Evolutionary conservation across 2,329 filamentous ascomycete genomes (phyloP).

Genomic region (Emergomyces orientalis): DNA sequence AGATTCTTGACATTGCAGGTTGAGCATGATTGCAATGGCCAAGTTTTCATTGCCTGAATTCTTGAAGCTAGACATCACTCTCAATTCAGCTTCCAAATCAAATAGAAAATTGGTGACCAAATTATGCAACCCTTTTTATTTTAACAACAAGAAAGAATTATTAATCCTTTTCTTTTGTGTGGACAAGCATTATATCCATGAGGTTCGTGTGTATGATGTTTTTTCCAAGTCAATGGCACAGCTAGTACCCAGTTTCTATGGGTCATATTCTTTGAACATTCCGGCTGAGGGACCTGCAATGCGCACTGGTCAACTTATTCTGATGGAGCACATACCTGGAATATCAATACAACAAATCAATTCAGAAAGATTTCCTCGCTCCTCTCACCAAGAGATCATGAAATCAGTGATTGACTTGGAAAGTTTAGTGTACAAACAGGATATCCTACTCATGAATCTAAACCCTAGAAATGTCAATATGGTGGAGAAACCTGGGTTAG

Average conservation of each 20-base stretch:
- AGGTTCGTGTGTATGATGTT: constrained; percentile 15
- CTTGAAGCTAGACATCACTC: constrained; percentile 7
- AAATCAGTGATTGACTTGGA: constrained; percentile 19
- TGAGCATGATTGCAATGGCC: constrained; percentile 16
- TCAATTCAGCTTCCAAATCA: constrained; percentile 7
- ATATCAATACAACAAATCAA: constrained; percentile 14
- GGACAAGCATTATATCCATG: constrained; percentile 20
- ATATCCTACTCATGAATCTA: constrained; percentile 15
- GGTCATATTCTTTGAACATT: constrained; percentile 18
- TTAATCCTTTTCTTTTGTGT: constrained; percentile 19
- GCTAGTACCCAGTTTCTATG: constrained; percentile 17
- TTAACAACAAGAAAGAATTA: constrained; percentile 17
- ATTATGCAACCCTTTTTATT: constrained; percentile 21
- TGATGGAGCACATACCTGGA: constrained; percentile 18
- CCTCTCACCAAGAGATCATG: constrained; percentile 16
- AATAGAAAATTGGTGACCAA: constrained; percentile 18
- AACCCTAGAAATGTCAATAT: constrained; percentile 17
- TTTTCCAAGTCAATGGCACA: constrained; percentile 16
- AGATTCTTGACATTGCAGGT: constrained; percentile 16
- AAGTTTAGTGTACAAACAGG: constrained; percentile 12
- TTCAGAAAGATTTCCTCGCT: constrained; percentile 12
- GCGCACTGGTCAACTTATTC: constrained; percentile 18
- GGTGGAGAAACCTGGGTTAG: constrained; percentile 1
- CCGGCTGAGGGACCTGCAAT: constrained; percentile 9
- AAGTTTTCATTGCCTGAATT: constrained; percentile 16